Base-by-base conservation (phyloP, 805 yeast species). In the Candida pini region DNA sequence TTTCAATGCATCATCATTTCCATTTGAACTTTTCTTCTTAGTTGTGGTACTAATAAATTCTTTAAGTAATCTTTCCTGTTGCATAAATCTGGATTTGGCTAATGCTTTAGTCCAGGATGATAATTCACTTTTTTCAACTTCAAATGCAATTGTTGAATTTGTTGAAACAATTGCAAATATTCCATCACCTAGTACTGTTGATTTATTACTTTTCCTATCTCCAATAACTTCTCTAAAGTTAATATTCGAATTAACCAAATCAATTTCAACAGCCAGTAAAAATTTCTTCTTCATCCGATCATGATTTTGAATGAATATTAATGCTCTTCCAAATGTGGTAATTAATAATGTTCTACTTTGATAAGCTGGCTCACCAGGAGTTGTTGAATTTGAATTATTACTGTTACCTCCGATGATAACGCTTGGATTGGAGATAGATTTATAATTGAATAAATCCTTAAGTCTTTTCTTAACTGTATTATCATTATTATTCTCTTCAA, bases 321-420 rank as follows among this genome's bases (percentile, higher is more conserved):
- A 54, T 1, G 73, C 76, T 31, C 89, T 63, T 1, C 88, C 90
- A 49, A 69, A 69, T 1, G 76, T 65, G 2, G 89, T 82, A 0
- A 80, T 60, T 10, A 81, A 44, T 39, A 80, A 46, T 2, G 79
- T 68, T 42, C 84, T 69, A 8, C 66, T 63, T 36, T 49, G 64
- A 55, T 34, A 62, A 62, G 29, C 26, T 4, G 49, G 53, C 19
- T 50, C 58, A n/a, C n/a, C n/a, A n/a, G n/a, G n/a, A n/a, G n/a
- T n/a, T n/a, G n/a, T n/a, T n/a, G n/a, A n/a, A n/a, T n/a, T n/a
- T n/a, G n/a, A n/a, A n/a, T n/a, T n/a, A n/a, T n/a, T n/a, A 13
- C 38, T 15, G 23, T 19, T 8, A 34, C 18, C 25, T 3, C 31
- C 24, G 4, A 26, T 14, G 5, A 38, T 30, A 8, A 25, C n/a